Conservation (phyloP, 1,139 yeast species). For the Geotrichum europaeum region DNA sequence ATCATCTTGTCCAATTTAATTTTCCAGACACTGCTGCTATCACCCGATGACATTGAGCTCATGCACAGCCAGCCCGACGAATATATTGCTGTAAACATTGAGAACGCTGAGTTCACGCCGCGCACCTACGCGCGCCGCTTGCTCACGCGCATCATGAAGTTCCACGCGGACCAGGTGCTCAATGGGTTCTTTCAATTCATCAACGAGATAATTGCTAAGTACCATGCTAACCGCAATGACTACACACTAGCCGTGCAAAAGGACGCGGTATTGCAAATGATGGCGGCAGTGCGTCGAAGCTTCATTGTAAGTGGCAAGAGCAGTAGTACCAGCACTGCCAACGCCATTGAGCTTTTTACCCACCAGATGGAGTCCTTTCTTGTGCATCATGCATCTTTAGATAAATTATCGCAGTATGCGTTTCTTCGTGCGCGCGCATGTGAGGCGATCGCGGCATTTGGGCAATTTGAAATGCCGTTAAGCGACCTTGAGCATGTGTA, state of each 20-base stretch:
- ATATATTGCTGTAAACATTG: slow-evolving; percentile 73
- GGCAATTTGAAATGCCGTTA: slow-evolving; percentile 31
- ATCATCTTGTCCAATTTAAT: slow-evolving; percentile 66
- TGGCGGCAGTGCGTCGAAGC: slow-evolving; percentile 63
- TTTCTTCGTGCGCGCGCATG: slow-evolving; percentile 81
- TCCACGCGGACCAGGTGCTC: slow-evolving; percentile 58
- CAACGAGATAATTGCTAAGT: slow-evolving; percentile 46
- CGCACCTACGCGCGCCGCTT: slow-evolving; percentile 79
- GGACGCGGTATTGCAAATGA: slow-evolving; percentile 74
- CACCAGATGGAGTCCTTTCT: slow-evolving; percentile 67
- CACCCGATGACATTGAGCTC: slow-evolving; percentile 60
- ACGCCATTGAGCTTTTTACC: slow-evolving; percentile 52
- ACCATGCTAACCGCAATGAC: slow-evolving; percentile 40
- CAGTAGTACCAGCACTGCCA: slow-evolving; percentile 7
- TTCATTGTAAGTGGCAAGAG: slow-evolving; percentile 35
- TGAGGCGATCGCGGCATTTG: slow-evolving; percentile 59
- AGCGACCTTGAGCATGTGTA: slow-evolving; percentile 50
- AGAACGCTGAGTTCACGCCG: slow-evolving; percentile 64
- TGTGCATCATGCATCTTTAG: slow-evolving; percentile 60
- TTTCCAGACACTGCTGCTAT: slow-evolving; percentile 70
- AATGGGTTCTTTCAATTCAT: slow-evolving; percentile 62
- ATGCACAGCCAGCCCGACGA: slow-evolving; percentile 90
- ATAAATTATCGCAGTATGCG: slow-evolving; percentile 58
- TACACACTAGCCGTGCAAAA: slow-evolving; percentile 59
- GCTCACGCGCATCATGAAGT: slow-evolving; percentile 60